phyloP scores from a whole-genome alignment of 192 early-diverging fungal species.

The Phlyctochytrium bullatum region DNA sequence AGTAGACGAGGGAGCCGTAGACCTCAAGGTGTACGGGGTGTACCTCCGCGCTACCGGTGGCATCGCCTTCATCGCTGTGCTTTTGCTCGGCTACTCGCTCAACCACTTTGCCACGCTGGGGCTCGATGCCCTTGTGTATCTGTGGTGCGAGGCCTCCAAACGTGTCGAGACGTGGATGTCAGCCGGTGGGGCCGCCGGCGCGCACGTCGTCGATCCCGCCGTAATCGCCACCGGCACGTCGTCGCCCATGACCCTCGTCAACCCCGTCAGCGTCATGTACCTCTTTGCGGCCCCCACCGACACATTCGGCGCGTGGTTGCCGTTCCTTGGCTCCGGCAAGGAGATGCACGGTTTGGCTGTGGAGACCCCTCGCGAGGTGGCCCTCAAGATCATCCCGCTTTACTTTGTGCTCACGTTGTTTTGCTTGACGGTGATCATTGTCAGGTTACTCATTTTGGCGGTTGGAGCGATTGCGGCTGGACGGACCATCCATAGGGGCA shows the following conservation, averaged over 20 bases:
- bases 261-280: background rate
- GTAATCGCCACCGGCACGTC: background rate
- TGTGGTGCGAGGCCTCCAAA: slow-evolving; percentile 25
- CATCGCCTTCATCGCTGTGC: slow-evolving; percentile 11
- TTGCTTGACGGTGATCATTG: background rate
- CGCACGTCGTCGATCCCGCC: background rate
- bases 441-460: slow-evolving; percentile 20
- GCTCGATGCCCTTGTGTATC: slow-evolving; percentile 15
- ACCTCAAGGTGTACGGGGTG: slow-evolving; percentile 16
- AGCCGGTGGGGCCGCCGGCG: background rate
- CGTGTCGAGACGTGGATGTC: background rate
- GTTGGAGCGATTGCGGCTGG: slow-evolving; percentile 27
- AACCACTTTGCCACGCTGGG: slow-evolving; percentile 6
- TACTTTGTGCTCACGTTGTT: background rate
- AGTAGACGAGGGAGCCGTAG: slow-evolving; percentile 16
- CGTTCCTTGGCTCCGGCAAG: background rate
- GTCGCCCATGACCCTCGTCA: background rate
- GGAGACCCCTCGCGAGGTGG: background rate
- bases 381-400: slow-evolving; percentile 20
- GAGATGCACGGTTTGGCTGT: background rate
- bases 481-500: slow-evolving; percentile 24
- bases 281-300: background rate
- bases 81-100: slow-evolving; percentile 11
- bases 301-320: too few species aligned
- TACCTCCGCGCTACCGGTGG: slow-evolving; percentile 26